These are phyloP conservation scores for Ophiocordyceps camponoti-rufipedis DNA, from an alignment of 2,329 filamentous ascomycete genomes.

Conservation along the genomic window DNA sequence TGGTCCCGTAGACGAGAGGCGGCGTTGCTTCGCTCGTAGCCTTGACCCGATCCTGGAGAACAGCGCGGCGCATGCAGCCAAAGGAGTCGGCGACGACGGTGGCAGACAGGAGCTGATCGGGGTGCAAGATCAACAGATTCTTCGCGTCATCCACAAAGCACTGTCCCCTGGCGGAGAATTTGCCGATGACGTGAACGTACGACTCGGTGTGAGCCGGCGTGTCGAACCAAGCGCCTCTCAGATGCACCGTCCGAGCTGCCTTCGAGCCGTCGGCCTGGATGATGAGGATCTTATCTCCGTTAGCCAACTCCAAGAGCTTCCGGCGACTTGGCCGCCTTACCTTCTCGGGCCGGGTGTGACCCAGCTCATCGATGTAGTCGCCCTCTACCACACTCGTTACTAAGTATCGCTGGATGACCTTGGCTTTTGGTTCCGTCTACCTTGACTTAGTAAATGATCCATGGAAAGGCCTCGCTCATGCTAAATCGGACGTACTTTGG, in stretches of 20 bases:
- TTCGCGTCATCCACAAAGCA: slow-evolving; percentile 69
- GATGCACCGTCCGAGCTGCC: slow-evolving; percentile 45
- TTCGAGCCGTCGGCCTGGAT: slow-evolving; percentile 63
- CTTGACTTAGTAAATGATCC: slow-evolving; percentile 39
- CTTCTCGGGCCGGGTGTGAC: slow-evolving; percentile 49
- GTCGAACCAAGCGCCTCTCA: slow-evolving; percentile 76
- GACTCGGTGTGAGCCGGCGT: slow-evolving; percentile 57
- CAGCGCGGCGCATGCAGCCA: slow-evolving; percentile 73
- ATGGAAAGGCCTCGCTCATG: slow-evolving; percentile 2
- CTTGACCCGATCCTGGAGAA: slow-evolving; percentile 89
- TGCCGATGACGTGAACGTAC: slow-evolving; percentile 73
- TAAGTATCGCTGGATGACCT: slow-evolving; percentile 73
- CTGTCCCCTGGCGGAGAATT: slow-evolving; percentile 49
- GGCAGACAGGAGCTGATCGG: slow-evolving; percentile 86
- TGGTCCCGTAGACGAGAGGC: slow-evolving; percentile 77
- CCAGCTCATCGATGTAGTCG: slow-evolving; percentile 46
- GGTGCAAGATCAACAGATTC: slow-evolving; percentile 80
- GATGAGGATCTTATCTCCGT: slow-evolving; percentile 45
- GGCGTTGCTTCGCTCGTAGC: slow-evolving; percentile 65
- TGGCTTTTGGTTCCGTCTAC: slow-evolving; percentile 49
- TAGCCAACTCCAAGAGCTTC: slow-evolving; percentile 2
- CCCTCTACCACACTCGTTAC: slow-evolving; percentile 56
- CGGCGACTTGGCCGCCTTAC: slow-evolving; percentile 20
- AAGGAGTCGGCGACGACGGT: slow-evolving; percentile 96
- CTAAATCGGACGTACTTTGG: slow-evolving; percentile 18